Percentiles rank a stretch among this genome's conserved stretches.
phyloP scores from a whole-genome alignment of 345 rosid species.

The Eucalyptus pauciflora region DNA sequence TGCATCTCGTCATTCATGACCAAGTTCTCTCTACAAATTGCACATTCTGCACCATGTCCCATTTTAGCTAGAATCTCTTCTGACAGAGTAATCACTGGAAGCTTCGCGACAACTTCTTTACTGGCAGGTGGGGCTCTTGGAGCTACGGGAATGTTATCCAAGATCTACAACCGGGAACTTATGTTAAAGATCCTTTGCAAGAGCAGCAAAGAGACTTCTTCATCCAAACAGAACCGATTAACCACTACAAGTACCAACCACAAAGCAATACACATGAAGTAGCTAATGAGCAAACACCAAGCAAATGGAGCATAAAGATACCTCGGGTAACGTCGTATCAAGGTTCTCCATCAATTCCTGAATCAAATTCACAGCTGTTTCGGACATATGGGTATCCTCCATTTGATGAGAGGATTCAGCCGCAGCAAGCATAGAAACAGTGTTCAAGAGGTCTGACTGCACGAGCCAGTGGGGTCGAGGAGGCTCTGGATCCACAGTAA shows the following conservation, averaged over 20 bases:
- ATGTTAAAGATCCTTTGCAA: neutral
- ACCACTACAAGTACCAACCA: neutral
- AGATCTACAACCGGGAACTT: slow-evolving; percentile 13
- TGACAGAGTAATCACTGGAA: slow-evolving; percentile 51
- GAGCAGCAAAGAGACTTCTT: neutral
- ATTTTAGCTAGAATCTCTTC: slow-evolving; percentile 55
- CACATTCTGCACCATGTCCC: slow-evolving; percentile 71
- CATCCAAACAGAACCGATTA: neutral
- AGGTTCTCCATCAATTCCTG: slow-evolving; percentile 48
- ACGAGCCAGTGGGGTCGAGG: slow-evolving; percentile 84
- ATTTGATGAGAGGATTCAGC: slow-evolving; percentile 44
- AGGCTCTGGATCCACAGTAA: slow-evolving; percentile 94
- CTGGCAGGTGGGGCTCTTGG: slow-evolving; percentile 92
- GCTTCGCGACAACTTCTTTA: slow-evolving; percentile 85
- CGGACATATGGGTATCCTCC: slow-evolving; percentile 17
- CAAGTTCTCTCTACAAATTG: slow-evolving; percentile 83
- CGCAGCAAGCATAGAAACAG: slow-evolving; percentile 29
- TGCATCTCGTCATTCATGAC: slow-evolving; percentile 76
- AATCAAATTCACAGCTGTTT: slow-evolving; percentile 30
- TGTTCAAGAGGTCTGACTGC: slow-evolving; percentile 56
- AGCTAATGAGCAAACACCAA: neutral
- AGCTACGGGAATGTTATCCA: slow-evolving; percentile 29
- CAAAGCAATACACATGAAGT: neutral
- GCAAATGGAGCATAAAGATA: neutral
- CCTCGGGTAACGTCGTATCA: slow-evolving; percentile 60